A percentile compares a stretch with the other conserved stretches of the same genome.
These are phyloP conservation scores for Yamadazyma insecticola DNA, from an alignment of 805 yeast genomes.

Conservation along the genomic window DNA sequence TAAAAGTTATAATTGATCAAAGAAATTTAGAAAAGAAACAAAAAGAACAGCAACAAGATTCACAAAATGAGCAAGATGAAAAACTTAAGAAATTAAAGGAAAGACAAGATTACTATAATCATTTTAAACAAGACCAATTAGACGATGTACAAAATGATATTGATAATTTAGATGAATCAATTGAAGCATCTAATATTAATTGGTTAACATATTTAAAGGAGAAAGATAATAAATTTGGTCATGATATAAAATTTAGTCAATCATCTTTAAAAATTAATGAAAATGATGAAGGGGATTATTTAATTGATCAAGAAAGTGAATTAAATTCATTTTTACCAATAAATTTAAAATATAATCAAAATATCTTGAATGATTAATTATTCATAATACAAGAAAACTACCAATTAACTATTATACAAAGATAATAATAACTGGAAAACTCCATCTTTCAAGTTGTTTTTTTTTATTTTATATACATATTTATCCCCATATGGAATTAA, in stretches of 20 bases:
- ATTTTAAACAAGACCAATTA: constrained; percentile 16
- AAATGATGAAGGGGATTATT: constrained; percentile 8
- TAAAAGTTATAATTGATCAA: constrained; percentile 33
- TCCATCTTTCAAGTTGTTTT: too few relatives aligned
- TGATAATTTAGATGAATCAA: constrained; percentile 17
- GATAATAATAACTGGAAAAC: too few relatives aligned
- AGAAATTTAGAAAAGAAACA: constrained; percentile 32
- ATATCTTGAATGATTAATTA: neutral
- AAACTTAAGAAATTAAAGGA: constrained; percentile 30
- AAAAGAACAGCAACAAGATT: too few relatives aligned
- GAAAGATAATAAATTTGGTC: constrained; percentile 30
- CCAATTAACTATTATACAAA: too few relatives aligned
- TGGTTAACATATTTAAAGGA: constrained; percentile 39
- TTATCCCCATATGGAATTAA: too few relatives aligned
- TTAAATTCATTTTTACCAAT: constrained; percentile 10
- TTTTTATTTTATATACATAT: too few relatives aligned
- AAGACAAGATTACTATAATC: constrained; percentile 37
- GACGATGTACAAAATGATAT: constrained; percentile 16
- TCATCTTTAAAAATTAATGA: too few relatives aligned
- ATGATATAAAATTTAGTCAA: too few relatives aligned
- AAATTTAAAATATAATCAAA: constrained; percentile 4
- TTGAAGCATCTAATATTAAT: constrained; percentile 14
- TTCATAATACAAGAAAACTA: too few relatives aligned
- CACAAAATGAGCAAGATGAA: constrained; percentile 30
- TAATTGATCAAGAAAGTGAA: constrained; percentile 5